Base-by-base conservation (phyloP, 768 basidiomycete genomes). In the Suillus tomentosus region DNA sequence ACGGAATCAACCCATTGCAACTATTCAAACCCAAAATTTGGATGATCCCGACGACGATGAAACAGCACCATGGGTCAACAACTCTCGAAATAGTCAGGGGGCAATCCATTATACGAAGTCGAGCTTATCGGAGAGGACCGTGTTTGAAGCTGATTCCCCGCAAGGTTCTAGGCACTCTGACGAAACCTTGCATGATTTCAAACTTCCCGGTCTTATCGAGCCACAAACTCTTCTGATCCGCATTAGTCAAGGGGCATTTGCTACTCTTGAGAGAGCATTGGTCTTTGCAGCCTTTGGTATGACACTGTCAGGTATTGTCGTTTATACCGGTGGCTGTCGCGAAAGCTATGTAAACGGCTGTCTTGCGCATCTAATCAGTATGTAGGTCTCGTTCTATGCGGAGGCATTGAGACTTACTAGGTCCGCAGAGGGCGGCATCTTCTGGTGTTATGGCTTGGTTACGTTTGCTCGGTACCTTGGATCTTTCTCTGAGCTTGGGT, bases 391-490 rank as follows among this genome's bases (percentile, higher is more conserved):
- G 1, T 11, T 14, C 1, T 39, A 0, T 5, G 27, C n/a, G 19
- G 2, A 42, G 10, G 24, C 10, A n/a, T 19, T 7, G 17, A 53
- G 13, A 3, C 63, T 68, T 24, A 68, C 27, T 51, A 24, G 19
- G 24, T 11, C 42, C 54, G 13, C 72, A 94, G 92, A 94, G 84
- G 94, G 95, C 24, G 87, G 84, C 39, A 94, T 97, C 67, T 99
- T 99, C 79, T 94, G 94, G 87, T 86, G 85, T 64, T 98, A 94
- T 75, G 96, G 96, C 8, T 76, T 98, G 6, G 74, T 92, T 58
- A 87, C 92, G 0, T 99, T 97, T 74, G 91, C 87, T n/a, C 90
- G 96, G n/a, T 99, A 92, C 79, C 85, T 96, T 56, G 96, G 96
- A 34, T 86, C 92, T 6, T 95, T 89, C 74, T 84, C 93, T 27